Conservation (phyloP, 768 basidiomycete genomes). For the Hemileccinum impolitum region DNA sequence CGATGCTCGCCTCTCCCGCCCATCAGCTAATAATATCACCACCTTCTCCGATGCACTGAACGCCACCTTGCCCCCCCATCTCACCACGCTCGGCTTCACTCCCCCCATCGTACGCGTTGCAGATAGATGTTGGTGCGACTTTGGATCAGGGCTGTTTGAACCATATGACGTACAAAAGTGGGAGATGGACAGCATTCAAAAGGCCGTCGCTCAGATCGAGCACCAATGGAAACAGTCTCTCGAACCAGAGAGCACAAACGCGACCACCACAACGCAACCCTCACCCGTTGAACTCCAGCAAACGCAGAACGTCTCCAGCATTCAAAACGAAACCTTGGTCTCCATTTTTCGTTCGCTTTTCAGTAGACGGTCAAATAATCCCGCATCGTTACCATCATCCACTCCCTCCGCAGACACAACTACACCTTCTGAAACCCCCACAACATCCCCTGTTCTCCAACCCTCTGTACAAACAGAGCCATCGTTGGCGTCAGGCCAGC, state of each 20-base stretch:
- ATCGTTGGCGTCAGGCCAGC: conserved; percentile 44
- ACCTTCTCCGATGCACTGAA: conserved; percentile 69
- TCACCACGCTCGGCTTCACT: conserved; percentile 36
- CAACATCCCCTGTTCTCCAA: conserved; percentile 1
- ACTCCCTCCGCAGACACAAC: not conserved
- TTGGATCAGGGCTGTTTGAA: conserved; percentile 65
- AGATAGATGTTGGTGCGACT: conserved; percentile 87
- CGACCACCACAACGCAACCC: conserved; percentile 24
- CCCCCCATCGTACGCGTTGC: conserved; percentile 61
- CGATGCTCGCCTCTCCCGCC: conserved; percentile 55
- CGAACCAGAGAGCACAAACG: conserved; percentile 24
- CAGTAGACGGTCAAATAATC: conserved; percentile 8
- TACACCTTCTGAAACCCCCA: conserved; percentile 5
- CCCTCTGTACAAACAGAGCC: conserved; percentile 14
- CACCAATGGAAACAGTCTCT: conserved; percentile 22
- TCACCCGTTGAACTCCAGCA: conserved; percentile 14
- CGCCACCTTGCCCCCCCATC: conserved; percentile 40
- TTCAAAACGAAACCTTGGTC: conserved; percentile 18
- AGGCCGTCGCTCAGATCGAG: conserved; percentile 37
- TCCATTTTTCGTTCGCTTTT: conserved; percentile 27
- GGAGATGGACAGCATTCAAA: conserved; percentile 64
- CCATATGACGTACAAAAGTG: conserved; percentile 75
- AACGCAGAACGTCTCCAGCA: conserved; percentile 1
- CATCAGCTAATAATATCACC: conserved; percentile 69
- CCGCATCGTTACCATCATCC: not conserved